Conservation (phyloP, 495 filamentous ascomycete species). For the Mytilinidion resinicola region DNA sequence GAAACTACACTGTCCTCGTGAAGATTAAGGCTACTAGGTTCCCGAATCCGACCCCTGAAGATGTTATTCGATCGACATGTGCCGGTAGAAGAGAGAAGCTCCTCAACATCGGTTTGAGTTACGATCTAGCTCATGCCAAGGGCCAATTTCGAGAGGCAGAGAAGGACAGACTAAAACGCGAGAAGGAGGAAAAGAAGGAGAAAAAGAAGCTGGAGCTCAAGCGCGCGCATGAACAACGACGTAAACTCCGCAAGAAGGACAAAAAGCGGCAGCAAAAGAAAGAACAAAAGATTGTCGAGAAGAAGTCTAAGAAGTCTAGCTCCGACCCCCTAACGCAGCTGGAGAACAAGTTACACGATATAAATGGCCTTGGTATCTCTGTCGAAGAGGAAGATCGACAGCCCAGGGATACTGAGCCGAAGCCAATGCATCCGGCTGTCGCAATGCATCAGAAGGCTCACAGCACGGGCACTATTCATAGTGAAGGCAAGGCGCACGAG, state of each 20-base stretch:
- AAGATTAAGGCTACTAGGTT: constrained; percentile 66
- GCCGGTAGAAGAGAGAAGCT: constrained; percentile 69
- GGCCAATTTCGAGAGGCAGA: constrained; percentile 59
- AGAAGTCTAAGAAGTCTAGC: constrained; percentile 4
- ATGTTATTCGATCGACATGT: constrained; percentile 59
- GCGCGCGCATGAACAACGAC: constrained; percentile 19
- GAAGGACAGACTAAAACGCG: constrained; percentile 50
- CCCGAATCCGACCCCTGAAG: constrained; percentile 52
- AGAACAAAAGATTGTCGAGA: constrained; percentile 20
- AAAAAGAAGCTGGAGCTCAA: constrained; percentile 25
- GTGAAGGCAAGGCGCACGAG: constrained; percentile 7
- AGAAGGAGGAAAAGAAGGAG: constrained; percentile 43
- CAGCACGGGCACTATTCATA: constrained; percentile 13
- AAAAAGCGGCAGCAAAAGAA: constrained; percentile 29
- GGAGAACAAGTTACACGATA: constrained; percentile 16
- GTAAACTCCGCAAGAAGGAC: constrained; percentile 18
- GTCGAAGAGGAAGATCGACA: constrained; percentile 16
- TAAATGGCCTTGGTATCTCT: constrained; percentile 23
- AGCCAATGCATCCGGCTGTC: constrained; percentile 14
- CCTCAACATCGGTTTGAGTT: constrained; percentile 70
- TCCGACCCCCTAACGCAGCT: constrained; percentile 3
- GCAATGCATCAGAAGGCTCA: constrained; percentile 16
- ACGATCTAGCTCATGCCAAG: constrained; percentile 80
- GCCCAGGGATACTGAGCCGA: constrained; percentile 11
- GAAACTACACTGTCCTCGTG: constrained; percentile 72